Percentiles rank a stretch among this genome's conserved stretches.
Evolutionary conservation across 495 filamentous ascomycete genomes (phyloP).

Genomic region (Neurospora sp.): DNA sequence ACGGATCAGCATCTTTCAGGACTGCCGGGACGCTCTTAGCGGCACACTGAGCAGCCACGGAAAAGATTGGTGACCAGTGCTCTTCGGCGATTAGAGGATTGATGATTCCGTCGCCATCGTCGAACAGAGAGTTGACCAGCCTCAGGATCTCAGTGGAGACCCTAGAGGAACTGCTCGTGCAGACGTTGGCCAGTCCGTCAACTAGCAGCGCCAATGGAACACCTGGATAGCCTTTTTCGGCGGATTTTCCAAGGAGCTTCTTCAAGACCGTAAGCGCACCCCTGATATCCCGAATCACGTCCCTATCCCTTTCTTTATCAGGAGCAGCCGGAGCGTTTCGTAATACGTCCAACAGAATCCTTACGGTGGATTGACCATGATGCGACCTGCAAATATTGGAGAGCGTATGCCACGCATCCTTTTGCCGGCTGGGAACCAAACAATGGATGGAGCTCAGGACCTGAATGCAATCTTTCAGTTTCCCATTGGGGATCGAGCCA

Average conservation of each 20-base stretch:
- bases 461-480: conserved; percentile 60
- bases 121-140: conserved; percentile 41
- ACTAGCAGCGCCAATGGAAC: conserved; percentile 47
- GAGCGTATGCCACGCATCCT: conserved; percentile 65
- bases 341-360: conserved; percentile 53
- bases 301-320: conserved; percentile 44
- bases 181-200: conserved; percentile 48
- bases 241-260: conserved; percentile 50
- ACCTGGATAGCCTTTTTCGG: conserved; percentile 51
- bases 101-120: conserved; percentile 27
- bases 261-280: conserved; percentile 60
- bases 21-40: conserved; percentile 23
- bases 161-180: conserved; percentile 41
- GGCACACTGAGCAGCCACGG: conserved; percentile 34
- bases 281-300: conserved; percentile 44
- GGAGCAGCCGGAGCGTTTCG: conserved; percentile 37
- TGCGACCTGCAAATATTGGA: conserved; percentile 71
- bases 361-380: conserved; percentile 59
- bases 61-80: conserved; percentile 42
- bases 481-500: conserved; percentile 58
- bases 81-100: conserved; percentile 40
- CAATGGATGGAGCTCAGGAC: conserved; percentile 76
- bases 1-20: conserved; percentile 1
- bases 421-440: conserved; percentile 56
- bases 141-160: conserved; percentile 46